Evolutionary conservation across 768 basidiomycete genomes (phyloP).

Genomic region (Trichaptum fuscoviolaceum): DNA sequence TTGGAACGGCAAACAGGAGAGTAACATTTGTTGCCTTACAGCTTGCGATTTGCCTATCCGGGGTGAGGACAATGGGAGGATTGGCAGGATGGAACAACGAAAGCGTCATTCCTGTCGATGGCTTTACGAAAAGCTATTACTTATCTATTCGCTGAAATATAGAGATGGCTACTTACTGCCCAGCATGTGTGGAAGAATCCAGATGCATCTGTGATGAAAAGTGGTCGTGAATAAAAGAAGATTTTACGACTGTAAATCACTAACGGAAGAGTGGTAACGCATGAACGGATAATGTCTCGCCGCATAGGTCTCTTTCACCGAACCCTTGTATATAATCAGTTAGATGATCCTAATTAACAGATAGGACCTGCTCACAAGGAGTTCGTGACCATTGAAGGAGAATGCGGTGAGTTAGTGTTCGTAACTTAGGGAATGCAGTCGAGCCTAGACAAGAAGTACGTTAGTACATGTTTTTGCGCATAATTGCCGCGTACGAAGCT

Average conservation of each 20-base stretch:
- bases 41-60: constrained; percentile 15
- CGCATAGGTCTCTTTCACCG: constrained; percentile 14
- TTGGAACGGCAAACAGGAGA: constrained; percentile 18
- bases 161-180: constrained; percentile 6
- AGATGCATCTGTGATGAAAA: constrained; percentile 6
- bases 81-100: constrained; percentile 18
- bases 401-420: constrained; percentile 14
- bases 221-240: constrained; percentile 1
- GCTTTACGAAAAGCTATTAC: constrained; percentile 5
- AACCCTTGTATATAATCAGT: constrained; percentile 10
- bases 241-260: background rate
- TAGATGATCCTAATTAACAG: background rate
- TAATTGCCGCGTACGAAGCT: no score
- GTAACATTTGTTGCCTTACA: constrained; percentile 11
- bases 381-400: constrained; percentile 15
- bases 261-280: constrained; percentile 22
- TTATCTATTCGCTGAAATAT: constrained; percentile 9
- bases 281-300: constrained; percentile 14
- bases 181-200: constrained; percentile 9
- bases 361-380: constrained; percentile 8
- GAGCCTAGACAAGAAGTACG: constrained; percentile 15
- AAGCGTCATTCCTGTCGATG: constrained; percentile 15
- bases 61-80: constrained; percentile 19
- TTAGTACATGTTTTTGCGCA: no score
- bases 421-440: constrained; percentile 25